phyloP scores from a whole-genome alignment of 1,284 basidiomycete genomes.

The Rhodotorula sp. region DNA sequence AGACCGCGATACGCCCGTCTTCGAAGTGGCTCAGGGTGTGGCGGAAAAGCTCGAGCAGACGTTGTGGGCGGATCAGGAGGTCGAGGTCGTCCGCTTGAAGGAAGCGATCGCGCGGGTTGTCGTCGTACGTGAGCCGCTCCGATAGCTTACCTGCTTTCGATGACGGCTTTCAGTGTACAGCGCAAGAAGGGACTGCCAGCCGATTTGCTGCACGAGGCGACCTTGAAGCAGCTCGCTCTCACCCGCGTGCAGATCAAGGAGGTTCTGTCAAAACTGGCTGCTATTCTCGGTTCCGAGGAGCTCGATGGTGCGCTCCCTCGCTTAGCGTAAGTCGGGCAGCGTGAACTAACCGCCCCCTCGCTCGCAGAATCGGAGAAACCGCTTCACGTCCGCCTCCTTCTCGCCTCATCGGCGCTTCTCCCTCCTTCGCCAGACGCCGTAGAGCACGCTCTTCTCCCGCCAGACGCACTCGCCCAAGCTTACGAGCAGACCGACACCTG shows the following conservation, averaged over 20 bases:
- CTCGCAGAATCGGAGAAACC: constrained; percentile 1
- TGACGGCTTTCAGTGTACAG: background rate
- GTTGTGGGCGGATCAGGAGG: background rate
- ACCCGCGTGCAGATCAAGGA: constrained; percentile 3
- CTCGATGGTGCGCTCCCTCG: background rate
- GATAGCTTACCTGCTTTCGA: too few relatives aligned
- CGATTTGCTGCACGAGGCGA: background rate
- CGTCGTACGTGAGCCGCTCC: background rate
- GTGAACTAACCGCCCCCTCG: background rate
- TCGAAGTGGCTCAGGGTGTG: background rate
- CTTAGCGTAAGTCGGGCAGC: too few relatives aligned
- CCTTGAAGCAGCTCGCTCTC: background rate
- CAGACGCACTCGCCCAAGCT: constrained; percentile 12
- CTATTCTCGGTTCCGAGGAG: background rate
- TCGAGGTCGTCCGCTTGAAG: constrained; percentile 4
- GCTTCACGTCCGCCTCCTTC: constrained; percentile 17
- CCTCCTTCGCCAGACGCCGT: background rate
- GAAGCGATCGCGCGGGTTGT: constrained; percentile 12
- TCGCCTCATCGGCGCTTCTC: constrained; percentile 22
- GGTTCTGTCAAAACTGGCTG: background rate
- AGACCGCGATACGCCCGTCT: background rate
- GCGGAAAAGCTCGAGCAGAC: background rate
- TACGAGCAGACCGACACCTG: constrained; percentile 10
- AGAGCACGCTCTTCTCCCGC: background rate
- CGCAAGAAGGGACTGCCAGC: background rate